Evolutionary conservation across 2,329 filamentous ascomycete genomes (phyloP).

Genomic region (Aspergillus carbonarius): DNA sequence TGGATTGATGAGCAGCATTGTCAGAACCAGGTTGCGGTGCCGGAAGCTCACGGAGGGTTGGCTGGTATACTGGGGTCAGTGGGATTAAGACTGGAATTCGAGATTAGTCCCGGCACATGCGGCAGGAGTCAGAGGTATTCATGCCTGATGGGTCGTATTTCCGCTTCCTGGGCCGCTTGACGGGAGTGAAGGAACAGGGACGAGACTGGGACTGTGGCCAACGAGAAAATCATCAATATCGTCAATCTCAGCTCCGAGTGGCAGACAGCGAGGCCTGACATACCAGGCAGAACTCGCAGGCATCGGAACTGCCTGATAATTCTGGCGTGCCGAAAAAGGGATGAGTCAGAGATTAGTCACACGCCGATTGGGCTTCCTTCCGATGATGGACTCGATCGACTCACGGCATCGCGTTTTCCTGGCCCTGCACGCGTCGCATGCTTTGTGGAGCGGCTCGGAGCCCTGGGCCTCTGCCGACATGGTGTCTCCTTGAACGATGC

Average conservation of each 20-base stretch:
- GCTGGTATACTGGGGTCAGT: not conserved
- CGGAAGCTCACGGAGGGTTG: not conserved
- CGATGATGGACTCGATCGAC: not conserved
- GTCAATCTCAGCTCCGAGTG: not conserved
- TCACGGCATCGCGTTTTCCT: conserved; percentile 10
- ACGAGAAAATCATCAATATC: not conserved
- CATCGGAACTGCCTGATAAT: not conserved
- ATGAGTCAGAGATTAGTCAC: not conserved
- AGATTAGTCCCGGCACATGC: not conserved
- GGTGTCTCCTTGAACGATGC: not conserved
- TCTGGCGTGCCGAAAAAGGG: not conserved
- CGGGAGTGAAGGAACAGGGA: conserved; percentile 1
- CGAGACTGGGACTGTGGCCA: not conserved
- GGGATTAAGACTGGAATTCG: not conserved
- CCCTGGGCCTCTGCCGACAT: not conserved
- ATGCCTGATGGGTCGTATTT: not conserved
- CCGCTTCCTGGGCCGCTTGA: not conserved
- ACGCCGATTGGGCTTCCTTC: not conserved
- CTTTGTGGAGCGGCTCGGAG: conserved; percentile 7
- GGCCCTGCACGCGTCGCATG: conserved; percentile 8
- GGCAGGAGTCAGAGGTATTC: not conserved
- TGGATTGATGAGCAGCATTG: not conserved
- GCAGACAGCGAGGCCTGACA: not conserved
- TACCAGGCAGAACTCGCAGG: conserved; percentile 7
- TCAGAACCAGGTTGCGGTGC: not conserved